Conservation (phyloP, 495 filamentous ascomycete genomes). For the Astrocystis sublimbata region DNA sequence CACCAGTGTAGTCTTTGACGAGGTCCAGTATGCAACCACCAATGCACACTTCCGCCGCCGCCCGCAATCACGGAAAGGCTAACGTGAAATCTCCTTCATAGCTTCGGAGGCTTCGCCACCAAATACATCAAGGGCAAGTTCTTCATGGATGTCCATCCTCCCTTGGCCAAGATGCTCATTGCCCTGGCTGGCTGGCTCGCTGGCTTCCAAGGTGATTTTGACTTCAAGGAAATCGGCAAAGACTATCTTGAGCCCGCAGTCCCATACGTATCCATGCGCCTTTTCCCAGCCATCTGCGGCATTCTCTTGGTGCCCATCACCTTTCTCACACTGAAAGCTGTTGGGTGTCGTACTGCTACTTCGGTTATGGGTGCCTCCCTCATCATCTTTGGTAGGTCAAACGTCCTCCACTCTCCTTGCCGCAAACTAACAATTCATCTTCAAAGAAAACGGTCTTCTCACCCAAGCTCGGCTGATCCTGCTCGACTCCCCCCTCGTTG, state of each 20-base stretch:
- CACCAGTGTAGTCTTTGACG: slow-evolving; percentile 95
- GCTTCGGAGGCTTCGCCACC: slow-evolving; percentile 95
- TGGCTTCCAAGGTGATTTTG: slow-evolving; percentile 92
- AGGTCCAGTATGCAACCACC: slow-evolving; percentile 93
- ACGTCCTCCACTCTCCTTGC: slow-evolving; percentile 7
- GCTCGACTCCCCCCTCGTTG: slow-evolving; percentile 91
- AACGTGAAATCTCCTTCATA: slow-evolving; percentile 38
- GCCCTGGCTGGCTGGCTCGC: slow-evolving; percentile 94
- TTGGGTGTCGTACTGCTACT: slow-evolving; percentile 82
- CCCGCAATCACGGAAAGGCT: slow-evolving; percentile 16
- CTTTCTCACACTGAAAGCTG: slow-evolving; percentile 90
- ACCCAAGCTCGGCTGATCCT: slow-evolving; percentile 95
- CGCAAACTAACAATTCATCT: slow-evolving; percentile 18
- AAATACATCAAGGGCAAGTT: slow-evolving; percentile 99
- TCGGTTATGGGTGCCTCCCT: slow-evolving; percentile 78
- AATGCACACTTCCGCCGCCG: slow-evolving; percentile 12
- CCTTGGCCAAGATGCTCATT: slow-evolving; percentile 93
- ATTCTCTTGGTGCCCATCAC: slow-evolving; percentile 85
- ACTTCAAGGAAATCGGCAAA: slow-evolving; percentile 99
- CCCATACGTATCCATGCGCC: slow-evolving; percentile 95
- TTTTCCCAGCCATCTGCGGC: slow-evolving; percentile 87
- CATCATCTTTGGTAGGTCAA: slow-evolving; percentile 81
- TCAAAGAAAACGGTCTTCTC: slow-evolving; percentile 84
- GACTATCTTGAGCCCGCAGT: slow-evolving; percentile 94
- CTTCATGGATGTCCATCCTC: slow-evolving; percentile 99